Evolutionary conservation across 345 rosid genomes (phyloP).

Genomic region (Microcos paniculata): DNA sequence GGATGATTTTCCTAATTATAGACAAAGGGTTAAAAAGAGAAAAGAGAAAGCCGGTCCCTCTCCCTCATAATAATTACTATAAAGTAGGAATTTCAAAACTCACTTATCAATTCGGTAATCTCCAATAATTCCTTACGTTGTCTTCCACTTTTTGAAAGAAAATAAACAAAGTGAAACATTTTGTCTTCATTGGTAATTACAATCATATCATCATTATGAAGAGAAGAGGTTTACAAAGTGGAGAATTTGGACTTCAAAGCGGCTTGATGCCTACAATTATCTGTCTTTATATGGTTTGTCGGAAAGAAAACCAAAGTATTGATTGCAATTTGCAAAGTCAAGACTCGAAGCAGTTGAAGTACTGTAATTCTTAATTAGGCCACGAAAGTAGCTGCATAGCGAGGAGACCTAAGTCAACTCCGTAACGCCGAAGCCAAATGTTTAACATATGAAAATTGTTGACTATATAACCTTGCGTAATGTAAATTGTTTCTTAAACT

Average conservation of each 20-base stretch:
- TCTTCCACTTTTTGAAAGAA: too few relatives aligned
- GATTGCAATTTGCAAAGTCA: not conserved
- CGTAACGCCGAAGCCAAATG: not conserved
- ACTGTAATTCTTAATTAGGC: not conserved
- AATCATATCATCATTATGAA: too few relatives aligned
- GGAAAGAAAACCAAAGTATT: too few relatives aligned
- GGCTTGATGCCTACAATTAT: not conserved
- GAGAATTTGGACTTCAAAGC: not conserved
- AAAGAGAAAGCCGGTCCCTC: too few relatives aligned
- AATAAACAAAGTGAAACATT: not conserved
- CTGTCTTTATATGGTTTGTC: not conserved
- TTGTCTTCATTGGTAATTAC: not conserved
- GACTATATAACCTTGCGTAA: not conserved
- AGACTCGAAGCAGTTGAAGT: too few relatives aligned
- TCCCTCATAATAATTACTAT: too few relatives aligned
- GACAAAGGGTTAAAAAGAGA: too few relatives aligned
- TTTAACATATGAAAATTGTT: too few relatives aligned
- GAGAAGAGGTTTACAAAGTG: not conserved
- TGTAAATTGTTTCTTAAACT: not conserved
- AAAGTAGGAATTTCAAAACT: too few relatives aligned
- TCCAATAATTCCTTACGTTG: too few relatives aligned
- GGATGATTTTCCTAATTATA: too few relatives aligned
- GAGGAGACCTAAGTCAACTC: not conserved
- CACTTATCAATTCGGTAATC: too few relatives aligned
- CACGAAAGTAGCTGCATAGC: not conserved